phyloP scores from a whole-genome alignment of 495 filamentous ascomycete genomes.

The Hypoxylon cercidicola region DNA sequence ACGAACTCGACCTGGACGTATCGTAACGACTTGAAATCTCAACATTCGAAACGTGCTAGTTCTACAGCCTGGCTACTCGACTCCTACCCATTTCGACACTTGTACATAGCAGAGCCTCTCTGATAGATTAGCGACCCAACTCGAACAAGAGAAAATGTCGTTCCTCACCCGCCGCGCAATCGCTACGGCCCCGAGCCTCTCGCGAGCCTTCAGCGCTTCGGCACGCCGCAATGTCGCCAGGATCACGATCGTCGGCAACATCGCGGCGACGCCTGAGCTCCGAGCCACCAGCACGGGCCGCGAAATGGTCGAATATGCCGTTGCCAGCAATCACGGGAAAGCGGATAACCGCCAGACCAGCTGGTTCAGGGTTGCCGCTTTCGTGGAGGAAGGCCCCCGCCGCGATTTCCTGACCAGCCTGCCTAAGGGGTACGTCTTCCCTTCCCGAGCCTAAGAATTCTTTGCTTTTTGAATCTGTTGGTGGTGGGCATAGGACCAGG shows the following conservation, averaged over 20 bases:
- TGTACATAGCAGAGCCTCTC: background rate
- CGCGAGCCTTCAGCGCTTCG: slow-evolving; percentile 65
- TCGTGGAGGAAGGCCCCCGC: slow-evolving; percentile 66
- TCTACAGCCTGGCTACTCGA: background rate
- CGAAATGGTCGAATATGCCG: slow-evolving; percentile 73
- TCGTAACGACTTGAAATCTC: background rate
- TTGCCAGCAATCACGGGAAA: slow-evolving; percentile 68
- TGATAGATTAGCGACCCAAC: background rate
- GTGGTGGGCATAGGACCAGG: background rate
- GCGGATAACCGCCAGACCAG: slow-evolving; percentile 72
- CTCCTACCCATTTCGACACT: background rate
- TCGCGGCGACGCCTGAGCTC: slow-evolving; percentile 76
- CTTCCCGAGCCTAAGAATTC: background rate
- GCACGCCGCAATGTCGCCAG: slow-evolving; percentile 67
- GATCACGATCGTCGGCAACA: slow-evolving; percentile 79
- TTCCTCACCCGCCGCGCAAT: slow-evolving; percentile 53
- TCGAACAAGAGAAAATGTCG: slow-evolving; percentile 32
- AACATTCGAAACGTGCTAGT: background rate
- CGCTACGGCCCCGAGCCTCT: slow-evolving; percentile 51
- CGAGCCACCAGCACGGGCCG: slow-evolving; percentile 69
- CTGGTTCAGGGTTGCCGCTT: slow-evolving; percentile 79
- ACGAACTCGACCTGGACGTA: slow-evolving; percentile 7
- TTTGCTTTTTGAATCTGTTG: background rate
- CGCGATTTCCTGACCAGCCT: slow-evolving; percentile 72
- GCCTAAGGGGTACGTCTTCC: slow-evolving; percentile 77